These are phyloP conservation scores for Excoecaria cochinchinensis DNA, from an alignment of 345 rosid genomes.

Conservation along the genomic window DNA sequence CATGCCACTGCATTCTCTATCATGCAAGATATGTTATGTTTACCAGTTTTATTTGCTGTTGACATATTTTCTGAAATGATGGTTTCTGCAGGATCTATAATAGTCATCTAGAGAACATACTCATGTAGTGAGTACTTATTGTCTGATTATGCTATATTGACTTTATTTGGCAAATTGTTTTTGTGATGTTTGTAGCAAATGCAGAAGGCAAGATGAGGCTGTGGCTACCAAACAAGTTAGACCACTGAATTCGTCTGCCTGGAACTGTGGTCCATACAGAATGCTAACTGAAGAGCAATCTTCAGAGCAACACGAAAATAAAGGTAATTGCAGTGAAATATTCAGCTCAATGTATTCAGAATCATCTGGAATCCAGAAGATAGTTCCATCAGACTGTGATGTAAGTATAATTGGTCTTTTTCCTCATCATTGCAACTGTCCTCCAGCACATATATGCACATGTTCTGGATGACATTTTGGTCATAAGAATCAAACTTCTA, in stretches of 20 bases:
- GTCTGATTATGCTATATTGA: background rate
- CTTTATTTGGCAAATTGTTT: slow-evolving; percentile 1
- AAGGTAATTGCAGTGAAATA: slow-evolving; percentile 8
- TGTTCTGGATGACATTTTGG: background rate
- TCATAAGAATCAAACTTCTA: background rate
- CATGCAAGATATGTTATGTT: background rate
- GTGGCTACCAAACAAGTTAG: slow-evolving; percentile 17
- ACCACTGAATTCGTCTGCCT: slow-evolving; percentile 18
- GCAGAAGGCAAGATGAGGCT: slow-evolving; percentile 39
- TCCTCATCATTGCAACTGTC: background rate
- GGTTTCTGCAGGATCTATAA: background rate
- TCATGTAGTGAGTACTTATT: background rate
- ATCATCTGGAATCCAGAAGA: slow-evolving; percentile 49
- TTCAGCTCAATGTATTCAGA: slow-evolving; percentile 17
- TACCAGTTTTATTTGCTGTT: background rate
- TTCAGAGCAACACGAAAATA: slow-evolving; percentile 14
- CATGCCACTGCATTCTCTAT: background rate
- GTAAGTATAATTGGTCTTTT: slow-evolving; percentile 37
- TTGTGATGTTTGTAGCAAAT: slow-evolving; percentile 48
- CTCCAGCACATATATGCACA: background rate
- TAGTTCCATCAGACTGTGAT: slow-evolving; percentile 49
- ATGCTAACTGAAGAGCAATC: slow-evolving; percentile 19
- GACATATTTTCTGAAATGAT: background rate
- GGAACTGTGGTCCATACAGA: slow-evolving; percentile 20
- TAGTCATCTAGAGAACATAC: background rate